These are phyloP conservation scores for Sambucus nigra DNA, from an alignment of 129 eudicot species.

Conservation along the genomic window DNA sequence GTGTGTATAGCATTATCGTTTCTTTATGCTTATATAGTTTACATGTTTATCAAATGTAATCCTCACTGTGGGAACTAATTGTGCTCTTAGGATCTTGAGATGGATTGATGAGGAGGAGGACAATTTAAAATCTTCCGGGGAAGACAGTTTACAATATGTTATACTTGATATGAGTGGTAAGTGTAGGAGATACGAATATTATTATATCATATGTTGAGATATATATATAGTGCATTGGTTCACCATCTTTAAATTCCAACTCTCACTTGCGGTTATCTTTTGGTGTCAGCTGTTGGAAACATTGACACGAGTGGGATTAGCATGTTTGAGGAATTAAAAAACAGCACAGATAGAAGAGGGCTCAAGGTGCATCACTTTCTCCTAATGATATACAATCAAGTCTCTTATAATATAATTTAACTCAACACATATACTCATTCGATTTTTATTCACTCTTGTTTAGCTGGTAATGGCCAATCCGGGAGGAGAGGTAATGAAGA, in stretches of 20 bases:
- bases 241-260: not conserved
- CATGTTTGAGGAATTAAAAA: conserved; percentile 81
- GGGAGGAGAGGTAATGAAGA: conserved; percentile 86
- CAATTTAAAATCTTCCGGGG: conserved; percentile 36
- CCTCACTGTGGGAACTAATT: not conserved
- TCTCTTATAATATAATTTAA: too few species aligned
- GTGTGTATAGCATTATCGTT: too few species aligned
- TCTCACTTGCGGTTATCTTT: not conserved
- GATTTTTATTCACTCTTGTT: not conserved
- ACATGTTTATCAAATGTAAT: not conserved
- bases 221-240: not conserved
- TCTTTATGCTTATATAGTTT: not conserved
- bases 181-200: conserved; percentile 5
- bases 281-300: conserved; percentile 69
- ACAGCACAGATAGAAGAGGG: conserved; percentile 55
- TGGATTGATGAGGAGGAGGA: conserved; percentile 96
- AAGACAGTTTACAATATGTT: conserved; percentile 45
- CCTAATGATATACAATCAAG: too few species aligned
- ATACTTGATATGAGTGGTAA: conserved; percentile 78
- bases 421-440: too few species aligned
- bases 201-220: not conserved
- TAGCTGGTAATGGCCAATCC: conserved; percentile 84
- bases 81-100: conserved; percentile 45
- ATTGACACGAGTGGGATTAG: conserved; percentile 89
- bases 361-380: conserved; percentile 69